These are phyloP conservation scores for Metschnikowia aberdeeniae DNA, from an alignment of 805 yeast genomes.

Conservation along the genomic window DNA sequence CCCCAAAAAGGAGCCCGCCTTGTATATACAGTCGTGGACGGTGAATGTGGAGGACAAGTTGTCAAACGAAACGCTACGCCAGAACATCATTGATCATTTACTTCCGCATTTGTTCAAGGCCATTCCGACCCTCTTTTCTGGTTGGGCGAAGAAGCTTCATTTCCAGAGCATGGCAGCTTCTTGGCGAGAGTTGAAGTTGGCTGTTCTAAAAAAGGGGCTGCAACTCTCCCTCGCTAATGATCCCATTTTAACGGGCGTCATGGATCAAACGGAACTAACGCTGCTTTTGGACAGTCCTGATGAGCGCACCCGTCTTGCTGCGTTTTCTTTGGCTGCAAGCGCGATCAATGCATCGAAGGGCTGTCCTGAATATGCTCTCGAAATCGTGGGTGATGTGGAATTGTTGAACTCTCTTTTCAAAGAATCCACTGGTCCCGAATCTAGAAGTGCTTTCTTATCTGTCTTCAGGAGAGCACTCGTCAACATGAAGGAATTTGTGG, in stretches of 20 bases:
- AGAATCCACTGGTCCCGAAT: constrained; percentile 33
- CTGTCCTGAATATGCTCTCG: constrained; percentile 44
- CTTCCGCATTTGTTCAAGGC: constrained; percentile 59
- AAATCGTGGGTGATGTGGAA: constrained; percentile 35
- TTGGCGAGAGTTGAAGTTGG: constrained; percentile 9
- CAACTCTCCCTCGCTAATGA: constrained; percentile 7
- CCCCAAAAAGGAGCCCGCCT: constrained; percentile 20
- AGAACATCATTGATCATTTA: constrained; percentile 54
- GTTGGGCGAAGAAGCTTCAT: constrained; percentile 28
- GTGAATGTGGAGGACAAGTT: constrained; percentile 34
- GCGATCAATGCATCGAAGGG: constrained; percentile 61
- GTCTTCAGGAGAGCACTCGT: constrained; percentile 56
- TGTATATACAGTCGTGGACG: constrained; percentile 56
- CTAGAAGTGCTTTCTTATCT: constrained; percentile 62
- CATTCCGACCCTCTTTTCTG: constrained; percentile 40
- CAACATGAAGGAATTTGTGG: constrained; percentile 65
- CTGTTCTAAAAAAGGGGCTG: constrained; percentile 12
- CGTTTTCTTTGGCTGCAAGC: constrained; percentile 57
- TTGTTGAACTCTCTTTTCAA: constrained; percentile 28
- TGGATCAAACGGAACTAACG: constrained; percentile 19
- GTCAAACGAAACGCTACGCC: constrained; percentile 26
- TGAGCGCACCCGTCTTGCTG: constrained; percentile 43
- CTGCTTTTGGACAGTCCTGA: constrained; percentile 45
- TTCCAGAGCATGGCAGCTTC: constrained; percentile 2
- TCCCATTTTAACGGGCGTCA: constrained; percentile 5